Conservation (phyloP, 352 stramenopile species). For the Hyaloperonospora brassicae region DNA sequence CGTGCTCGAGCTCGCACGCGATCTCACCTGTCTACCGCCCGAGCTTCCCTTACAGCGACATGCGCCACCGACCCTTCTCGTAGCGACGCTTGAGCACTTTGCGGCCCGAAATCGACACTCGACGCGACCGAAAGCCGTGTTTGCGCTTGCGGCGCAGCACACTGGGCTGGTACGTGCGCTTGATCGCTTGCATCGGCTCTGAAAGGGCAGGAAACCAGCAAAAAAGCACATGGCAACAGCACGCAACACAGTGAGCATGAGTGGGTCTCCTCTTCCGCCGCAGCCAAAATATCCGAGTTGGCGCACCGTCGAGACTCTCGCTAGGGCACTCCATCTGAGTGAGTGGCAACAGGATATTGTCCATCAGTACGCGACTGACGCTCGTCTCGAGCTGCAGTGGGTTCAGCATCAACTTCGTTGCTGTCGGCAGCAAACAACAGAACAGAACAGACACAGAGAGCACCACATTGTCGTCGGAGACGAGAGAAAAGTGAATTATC, state of each 20-base stretch:
- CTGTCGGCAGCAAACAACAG: neutral
- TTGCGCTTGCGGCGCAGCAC: slow-evolving; percentile 82
- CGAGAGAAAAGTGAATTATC: neutral
- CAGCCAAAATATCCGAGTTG: neutral
- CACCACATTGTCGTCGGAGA: neutral
- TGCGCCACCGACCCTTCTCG: slow-evolving; percentile 76
- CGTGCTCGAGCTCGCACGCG: slow-evolving; percentile 3
- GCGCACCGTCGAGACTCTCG: slow-evolving; percentile 33
- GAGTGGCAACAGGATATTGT: slow-evolving; percentile 33
- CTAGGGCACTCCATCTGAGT: slow-evolving; percentile 40
- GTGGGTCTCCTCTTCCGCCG: neutral
- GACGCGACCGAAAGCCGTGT: slow-evolving; percentile 75
- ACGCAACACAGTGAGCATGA: neutral
- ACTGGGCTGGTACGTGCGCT: slow-evolving; percentile 83
- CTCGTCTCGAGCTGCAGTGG: slow-evolving; percentile 40
- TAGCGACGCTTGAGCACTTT: slow-evolving; percentile 76
- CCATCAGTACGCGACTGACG: slow-evolving; percentile 25
- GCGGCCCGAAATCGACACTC: slow-evolving; percentile 64
- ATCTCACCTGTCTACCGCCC: slow-evolving; percentile 10
- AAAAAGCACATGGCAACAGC: neutral
- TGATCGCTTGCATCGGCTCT: slow-evolving; percentile 71
- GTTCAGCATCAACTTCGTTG: slow-evolving; percentile 33
- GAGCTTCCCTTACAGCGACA: slow-evolving; percentile 52
- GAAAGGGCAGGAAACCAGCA: slow-evolving; percentile 1
- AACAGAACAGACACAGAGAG: too few relatives aligned